Conservation (phyloP, 306 rosid species). For the Cyamopsis tetragonoloba region DNA sequence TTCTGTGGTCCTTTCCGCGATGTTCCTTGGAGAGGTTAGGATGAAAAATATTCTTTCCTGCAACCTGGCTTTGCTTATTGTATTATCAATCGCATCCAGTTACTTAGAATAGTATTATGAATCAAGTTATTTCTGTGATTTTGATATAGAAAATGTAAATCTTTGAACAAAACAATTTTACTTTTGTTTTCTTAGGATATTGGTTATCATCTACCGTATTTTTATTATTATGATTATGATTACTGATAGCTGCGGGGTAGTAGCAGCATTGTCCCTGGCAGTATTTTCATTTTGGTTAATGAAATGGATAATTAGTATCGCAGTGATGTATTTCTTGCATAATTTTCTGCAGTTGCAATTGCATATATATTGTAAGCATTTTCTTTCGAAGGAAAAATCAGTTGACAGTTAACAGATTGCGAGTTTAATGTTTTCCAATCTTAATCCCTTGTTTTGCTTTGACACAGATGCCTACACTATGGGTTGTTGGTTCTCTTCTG, state of each 20-base stretch:
- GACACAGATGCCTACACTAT: conserved; percentile 63
- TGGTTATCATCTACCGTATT: too few relatives aligned
- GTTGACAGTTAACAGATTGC: neutral
- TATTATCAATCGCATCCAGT: too few relatives aligned
- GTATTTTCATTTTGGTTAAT: neutral
- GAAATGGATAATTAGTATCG: neutral
- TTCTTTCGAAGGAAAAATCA: neutral
- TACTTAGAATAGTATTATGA: too few relatives aligned
- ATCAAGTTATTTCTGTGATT: too few relatives aligned
- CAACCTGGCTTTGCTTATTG: neutral
- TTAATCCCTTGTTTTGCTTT: conserved; percentile 11
- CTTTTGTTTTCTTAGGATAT: too few relatives aligned
- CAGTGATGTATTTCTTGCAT: neutral
- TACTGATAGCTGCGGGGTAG: neutral
- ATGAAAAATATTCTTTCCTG: neutral
- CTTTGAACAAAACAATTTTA: too few relatives aligned
- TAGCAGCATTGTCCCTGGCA: neutral
- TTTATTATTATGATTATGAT: too few relatives aligned
- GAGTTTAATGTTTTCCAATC: neutral
- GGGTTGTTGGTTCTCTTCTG: conserved; percentile 81
- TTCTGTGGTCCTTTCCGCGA: conserved; percentile 88
- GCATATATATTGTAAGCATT: neutral
- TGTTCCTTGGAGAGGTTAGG: conserved; percentile 93
- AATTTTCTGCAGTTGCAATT: neutral
- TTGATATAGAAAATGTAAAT: too few relatives aligned